These are phyloP conservation scores for Myxozyma vanderwaltii DNA, from an alignment of 805 yeast species.

Conservation along the genomic window DNA sequence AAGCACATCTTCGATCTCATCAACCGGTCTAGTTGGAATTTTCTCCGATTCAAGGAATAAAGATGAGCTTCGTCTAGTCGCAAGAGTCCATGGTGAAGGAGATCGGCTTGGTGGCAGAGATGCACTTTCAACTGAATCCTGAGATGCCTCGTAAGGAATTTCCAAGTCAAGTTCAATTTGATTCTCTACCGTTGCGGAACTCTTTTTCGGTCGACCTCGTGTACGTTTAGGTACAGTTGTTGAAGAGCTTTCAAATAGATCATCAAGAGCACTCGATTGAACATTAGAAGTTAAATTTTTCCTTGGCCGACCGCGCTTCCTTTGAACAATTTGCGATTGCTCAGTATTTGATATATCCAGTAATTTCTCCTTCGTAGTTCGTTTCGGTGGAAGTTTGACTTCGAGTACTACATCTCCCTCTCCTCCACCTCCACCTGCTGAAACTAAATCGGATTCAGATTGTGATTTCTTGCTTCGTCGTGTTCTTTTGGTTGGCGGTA, in stretches of 20 bases:
- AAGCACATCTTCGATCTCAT: not conserved
- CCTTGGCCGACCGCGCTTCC: too few relatives aligned
- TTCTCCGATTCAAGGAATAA: not conserved
- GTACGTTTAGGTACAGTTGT: too few relatives aligned
- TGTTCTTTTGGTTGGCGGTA: not conserved
- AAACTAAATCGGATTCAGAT: not conserved
- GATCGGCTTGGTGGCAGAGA: not conserved
- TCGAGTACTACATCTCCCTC: too few relatives aligned
- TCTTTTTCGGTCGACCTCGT: not conserved
- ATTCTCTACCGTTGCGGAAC: not conserved
- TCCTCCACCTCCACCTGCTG: too few relatives aligned
- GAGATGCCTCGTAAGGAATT: not conserved
- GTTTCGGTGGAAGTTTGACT: too few relatives aligned
- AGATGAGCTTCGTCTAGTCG: not conserved
- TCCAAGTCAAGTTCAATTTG: slow-evolving; percentile 2
- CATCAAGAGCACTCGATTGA: too few relatives aligned
- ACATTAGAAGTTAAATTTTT: too few relatives aligned
- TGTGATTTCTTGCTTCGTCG: not conserved
- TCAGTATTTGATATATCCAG: not conserved
- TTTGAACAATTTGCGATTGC: not conserved
- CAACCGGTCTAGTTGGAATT: not conserved
- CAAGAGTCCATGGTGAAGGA: not conserved
- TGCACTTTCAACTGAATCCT: not conserved
- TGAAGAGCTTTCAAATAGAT: too few relatives aligned
- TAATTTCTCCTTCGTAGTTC: too few relatives aligned